A percentile compares a stretch with the other conserved stretches of the same genome.
Evolutionary conservation across 2,329 filamentous ascomycete species (phyloP).

Genomic region (Thelonectria rubi): DNA sequence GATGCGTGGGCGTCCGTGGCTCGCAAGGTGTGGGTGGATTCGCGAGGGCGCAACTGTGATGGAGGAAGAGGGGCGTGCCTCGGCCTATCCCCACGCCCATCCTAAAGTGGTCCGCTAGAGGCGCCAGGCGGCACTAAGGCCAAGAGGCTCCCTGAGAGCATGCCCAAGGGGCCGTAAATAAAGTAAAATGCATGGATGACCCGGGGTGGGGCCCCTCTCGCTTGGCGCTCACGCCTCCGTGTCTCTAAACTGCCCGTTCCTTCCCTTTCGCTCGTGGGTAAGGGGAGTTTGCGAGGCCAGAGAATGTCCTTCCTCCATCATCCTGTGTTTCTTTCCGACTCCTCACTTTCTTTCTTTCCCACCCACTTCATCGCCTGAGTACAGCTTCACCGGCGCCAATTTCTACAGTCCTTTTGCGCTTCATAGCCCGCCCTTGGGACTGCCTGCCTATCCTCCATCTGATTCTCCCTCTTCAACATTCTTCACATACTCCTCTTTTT

Average conservation of each 20-base stretch:
- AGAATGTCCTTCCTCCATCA: conserved; percentile 53
- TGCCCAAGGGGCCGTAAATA: conserved; percentile 33
- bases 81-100: background rate
- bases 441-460: conserved; percentile 24
- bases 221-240: conserved; percentile 42
- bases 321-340: conserved; percentile 51
- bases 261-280: conserved; percentile 53
- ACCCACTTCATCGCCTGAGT: conserved; percentile 45
- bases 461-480: background rate
- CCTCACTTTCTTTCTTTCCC: conserved; percentile 49
- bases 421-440: conserved; percentile 22
- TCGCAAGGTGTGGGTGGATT: conserved; percentile 10
- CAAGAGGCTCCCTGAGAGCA: conserved; percentile 12
- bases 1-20: conserved; percentile 13
- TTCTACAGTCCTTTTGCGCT: conserved; percentile 31
- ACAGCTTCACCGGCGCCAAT: conserved; percentile 44
- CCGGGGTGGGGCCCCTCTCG: conserved; percentile 41
- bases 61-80: too few relatives aligned
- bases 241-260: conserved; percentile 47
- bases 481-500: conserved; percentile 14
- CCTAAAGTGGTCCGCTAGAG: conserved; percentile 8
- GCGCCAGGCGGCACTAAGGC: conserved; percentile 2
- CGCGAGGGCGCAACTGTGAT: too few relatives aligned
- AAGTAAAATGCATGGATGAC: conserved; percentile 39
- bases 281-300: conserved; percentile 53